Conservation (phyloP, 2,329 filamentous ascomycete genomes). For the Xylogone sp. region DNA sequence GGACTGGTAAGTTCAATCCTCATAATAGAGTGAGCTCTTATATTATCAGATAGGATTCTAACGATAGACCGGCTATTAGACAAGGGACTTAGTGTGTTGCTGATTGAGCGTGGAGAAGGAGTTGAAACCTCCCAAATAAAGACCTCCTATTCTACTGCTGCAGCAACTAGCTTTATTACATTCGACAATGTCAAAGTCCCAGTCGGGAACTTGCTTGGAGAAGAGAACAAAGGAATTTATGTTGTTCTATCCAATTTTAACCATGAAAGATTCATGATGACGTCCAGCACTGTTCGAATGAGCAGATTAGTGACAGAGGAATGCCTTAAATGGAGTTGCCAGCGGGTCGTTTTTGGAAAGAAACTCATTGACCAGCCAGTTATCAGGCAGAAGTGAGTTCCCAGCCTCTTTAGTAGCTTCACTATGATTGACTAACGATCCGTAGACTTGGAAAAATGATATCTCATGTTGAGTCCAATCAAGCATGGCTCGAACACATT, state of each 20-base stretch:
- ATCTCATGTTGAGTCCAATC: slow-evolving; percentile 73
- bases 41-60: not conserved
- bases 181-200: slow-evolving; percentile 88
- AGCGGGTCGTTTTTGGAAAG: slow-evolving; percentile 80
- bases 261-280: slow-evolving; percentile 79
- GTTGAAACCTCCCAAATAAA: slow-evolving; percentile 76
- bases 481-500: slow-evolving; percentile 80
- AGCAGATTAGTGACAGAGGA: slow-evolving; percentile 73
- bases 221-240: slow-evolving; percentile 77
- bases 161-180: slow-evolving; percentile 71
- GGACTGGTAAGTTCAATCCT: slow-evolving; percentile 49
- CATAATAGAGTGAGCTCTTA: not conserved
- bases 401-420: not conserved
- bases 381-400: slow-evolving; percentile 69
- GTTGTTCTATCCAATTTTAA: slow-evolving; percentile 73
- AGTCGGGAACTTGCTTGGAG: slow-evolving; percentile 69
- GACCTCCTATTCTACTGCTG: slow-evolving; percentile 75
- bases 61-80: slow-evolving; percentile 29
- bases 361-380: slow-evolving; percentile 82
- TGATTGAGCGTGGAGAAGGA: slow-evolving; percentile 70
- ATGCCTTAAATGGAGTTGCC: slow-evolving; percentile 84
- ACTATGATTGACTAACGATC: slow-evolving; percentile 3
- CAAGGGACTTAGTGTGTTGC: slow-evolving; percentile 73
- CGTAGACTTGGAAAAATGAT: slow-evolving; percentile 79
- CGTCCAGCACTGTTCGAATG: slow-evolving; percentile 60